Evolutionary conservation across 352 stramenopile genomes (phyloP), one percentile per base, ranked within the genome.

Genomic region (Phytopythium cucurbitacearum): DNA sequence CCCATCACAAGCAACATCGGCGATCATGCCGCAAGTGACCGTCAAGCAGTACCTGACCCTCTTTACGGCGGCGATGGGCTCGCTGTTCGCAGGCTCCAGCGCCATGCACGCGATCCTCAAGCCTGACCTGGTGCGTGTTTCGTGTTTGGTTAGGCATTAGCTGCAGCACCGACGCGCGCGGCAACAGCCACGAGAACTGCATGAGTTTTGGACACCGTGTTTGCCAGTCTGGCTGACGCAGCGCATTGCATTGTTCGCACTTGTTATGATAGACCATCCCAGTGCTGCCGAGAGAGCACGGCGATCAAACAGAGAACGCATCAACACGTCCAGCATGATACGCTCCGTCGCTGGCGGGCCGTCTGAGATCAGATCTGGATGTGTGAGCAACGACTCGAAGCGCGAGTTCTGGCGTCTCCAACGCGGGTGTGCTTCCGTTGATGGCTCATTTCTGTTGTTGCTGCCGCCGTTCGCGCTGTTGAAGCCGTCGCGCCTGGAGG

Each of bases 71-170:
- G 79, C 77, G n/a, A 65, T 94, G 56, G 78, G 77, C 58, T 89
- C 84, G 52, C 75, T 94, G 53, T 91, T 94, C 56, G 81, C 84
- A 6, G 84, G 84, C 35, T 94, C 84, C 35, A 88, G 72, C 63
- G 72, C 79, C 63, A 94, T 94, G 81, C 84, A 94, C 62, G 69
- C 68, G 9, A 67, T 94, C 35, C 76, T 94, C 45, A 81, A 94
- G 58, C 84, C 84, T 4, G 84, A 94, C 40, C 60, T 94, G 42
- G 81, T 92, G 67, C 46, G 76, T 71, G 7, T 2, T 10, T 32
- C 8, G 1, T 42, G 39, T 42, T 36, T 13, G 21, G 21, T 28
- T 28, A 2, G 21, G 21, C 2, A 28, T 28, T 28, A 28, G 21
- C 21, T 28, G 21, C 21, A 2, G 21, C 21, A 2, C 21, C 21